Evolutionary conservation across 1,139 yeast genomes (phyloP), one percentile per base, ranked within the genome.

Genomic region (Debaryomyces nepalensis): DNA sequence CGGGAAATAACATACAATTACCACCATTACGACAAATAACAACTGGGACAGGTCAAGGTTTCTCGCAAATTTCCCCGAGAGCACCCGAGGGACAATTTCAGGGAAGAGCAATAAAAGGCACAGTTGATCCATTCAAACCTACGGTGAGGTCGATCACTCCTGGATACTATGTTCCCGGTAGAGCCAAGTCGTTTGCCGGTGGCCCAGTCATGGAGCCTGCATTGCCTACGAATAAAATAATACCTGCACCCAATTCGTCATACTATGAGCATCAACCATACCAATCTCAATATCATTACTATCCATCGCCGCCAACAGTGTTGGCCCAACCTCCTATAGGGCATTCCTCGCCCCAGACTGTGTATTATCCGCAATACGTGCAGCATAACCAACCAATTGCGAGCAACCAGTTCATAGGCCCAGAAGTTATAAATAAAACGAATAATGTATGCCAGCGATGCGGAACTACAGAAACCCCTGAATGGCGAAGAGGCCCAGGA

Each of bases 401-500:
- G 15, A 5, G 32, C 6, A 29, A 14, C 18, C 21, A 15, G 5
- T 15, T 29, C 20, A 21, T 29, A 16, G 32, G 14, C 7, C 71
- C 73, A 1, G 73, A 67, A 49, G 65, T 69, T 12, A 63, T 68
- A 26, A 64, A 66, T 42, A 68, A 68, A 46, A 71, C 72, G 8
- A 56, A 59, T 24, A 68, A 70, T 46, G 66, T 63, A 50, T 64
- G 70, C 46, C 69, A 64, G 39, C 52, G 70, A 49, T 89, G 97
- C 61, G 87, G 85, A 15, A 82, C 87, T n/a, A 76, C 79, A 2
- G 88, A 84, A 47, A 88, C 97, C 1, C 96, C 96, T 0, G 96
- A 89, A 65, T 89, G 97, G 96, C 73, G 96, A 51, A 74, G 90
- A 43, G 96, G 96, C 0, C 96, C 96, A 2, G 79, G 81, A 47